phyloP scores from a whole-genome alignment of 345 rosid genomes.

The Citrus mangshanensis region DNA sequence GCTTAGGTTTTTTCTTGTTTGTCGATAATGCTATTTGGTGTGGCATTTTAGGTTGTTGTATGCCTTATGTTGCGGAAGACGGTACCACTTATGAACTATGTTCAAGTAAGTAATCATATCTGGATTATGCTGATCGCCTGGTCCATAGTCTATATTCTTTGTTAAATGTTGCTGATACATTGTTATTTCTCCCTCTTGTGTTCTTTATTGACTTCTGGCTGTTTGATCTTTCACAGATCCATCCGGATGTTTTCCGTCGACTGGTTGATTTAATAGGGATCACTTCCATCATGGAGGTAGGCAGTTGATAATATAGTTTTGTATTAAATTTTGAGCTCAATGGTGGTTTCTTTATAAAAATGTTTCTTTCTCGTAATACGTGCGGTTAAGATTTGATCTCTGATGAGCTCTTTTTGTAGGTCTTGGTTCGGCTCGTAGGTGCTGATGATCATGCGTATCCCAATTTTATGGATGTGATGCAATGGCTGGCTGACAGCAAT shows the following conservation, averaged over 20 bases:
- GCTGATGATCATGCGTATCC: conserved; percentile 97
- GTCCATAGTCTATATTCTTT: conserved; percentile 1
- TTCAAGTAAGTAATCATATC: conserved; percentile 56
- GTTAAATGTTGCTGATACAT: background rate
- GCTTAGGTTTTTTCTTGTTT: background rate
- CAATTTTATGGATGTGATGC: conserved; percentile 95
- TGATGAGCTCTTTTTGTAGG: conserved; percentile 41
- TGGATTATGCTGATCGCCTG: background rate
- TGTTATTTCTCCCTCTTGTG: background rate
- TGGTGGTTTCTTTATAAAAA: conserved; percentile 8
- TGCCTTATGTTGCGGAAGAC: conserved; percentile 97
- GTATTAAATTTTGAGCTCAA: background rate
- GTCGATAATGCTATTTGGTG: conserved; percentile 20
- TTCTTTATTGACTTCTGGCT: background rate
- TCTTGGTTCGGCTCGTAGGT: conserved; percentile 93
- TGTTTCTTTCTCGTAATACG: background rate
- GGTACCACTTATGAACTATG: conserved; percentile 86
- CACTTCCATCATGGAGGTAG: conserved; percentile 99
- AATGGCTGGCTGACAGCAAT: conserved; percentile 92
- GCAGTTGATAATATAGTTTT: background rate
- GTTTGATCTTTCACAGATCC: conserved; percentile 50
- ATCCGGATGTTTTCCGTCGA: conserved; percentile 77
- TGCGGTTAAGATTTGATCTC: conserved; percentile 6
- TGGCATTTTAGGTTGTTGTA: conserved; percentile 68
- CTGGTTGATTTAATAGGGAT: conserved; percentile 98